Base-by-base conservation (phyloP, 495 filamentous ascomycete genomes). In the Neurospora sp. region DNA sequence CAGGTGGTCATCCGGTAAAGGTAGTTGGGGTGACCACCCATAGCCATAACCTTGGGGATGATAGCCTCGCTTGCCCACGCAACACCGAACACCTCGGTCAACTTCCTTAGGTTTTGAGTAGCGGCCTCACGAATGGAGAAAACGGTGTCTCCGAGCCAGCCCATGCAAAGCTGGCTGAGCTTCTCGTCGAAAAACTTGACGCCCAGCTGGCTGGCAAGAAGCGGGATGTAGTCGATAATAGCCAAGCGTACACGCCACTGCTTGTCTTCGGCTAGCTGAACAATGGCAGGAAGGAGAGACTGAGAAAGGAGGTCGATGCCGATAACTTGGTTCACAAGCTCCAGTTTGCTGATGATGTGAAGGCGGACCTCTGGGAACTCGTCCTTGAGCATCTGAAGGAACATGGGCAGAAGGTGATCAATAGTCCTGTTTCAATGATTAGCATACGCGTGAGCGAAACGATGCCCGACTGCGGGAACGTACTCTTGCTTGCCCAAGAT, bases 1-100 rank as follows among this genome's bases (percentile, higher is more conserved):
- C 94, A 98, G 39, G 96, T 99, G 14, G 96, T 99, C 96, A 99
- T 99, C 76, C 96, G 89, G 87, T 99, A 99, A 53, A 99, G 90
- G 80, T 99, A 99, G 82, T 99, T 99, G 35, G 96, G 94, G 79
- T 99, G 96, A 72, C 91, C 90, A 39, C 96, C 96, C 96, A 99
- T 97, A 16, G 90, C 92, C 89, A 97, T 96, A 74, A 99, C 96
- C 84, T 97, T 97, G 39, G 96, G 96, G 76, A 99, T 97, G 77
- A 99, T 99, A 59, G 94, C 94, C 75, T 93, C 92, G 82, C 90
- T 94, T n/a, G 96, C 94, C 96, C 96, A 99, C 69, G 97, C 93
- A 18, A 98, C 94, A 16, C 96, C 96, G 78, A 99, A 99, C 0
- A 99, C 96, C 81, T 98, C 96, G 14, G 96, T 99, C 44, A 99